Conservation (phyloP, 1,284 basidiomycete genomes). For the Anthracocystis walkeri region DNA sequence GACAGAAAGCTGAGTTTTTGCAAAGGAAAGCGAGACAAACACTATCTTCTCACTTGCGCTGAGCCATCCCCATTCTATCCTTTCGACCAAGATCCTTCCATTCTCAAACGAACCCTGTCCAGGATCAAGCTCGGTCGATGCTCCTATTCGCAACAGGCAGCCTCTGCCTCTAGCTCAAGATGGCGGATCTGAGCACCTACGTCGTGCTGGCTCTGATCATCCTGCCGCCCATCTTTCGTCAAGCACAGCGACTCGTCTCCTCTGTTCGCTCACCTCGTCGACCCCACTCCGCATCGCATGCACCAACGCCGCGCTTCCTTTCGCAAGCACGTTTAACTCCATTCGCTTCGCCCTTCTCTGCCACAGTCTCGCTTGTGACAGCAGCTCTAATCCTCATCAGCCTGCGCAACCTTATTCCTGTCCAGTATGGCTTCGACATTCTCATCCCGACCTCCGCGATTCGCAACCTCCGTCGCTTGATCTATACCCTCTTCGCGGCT, state of each 20-base stretch:
- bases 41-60: too few relatives aligned
- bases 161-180: constrained; percentile 1
- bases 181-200: constrained; percentile 31
- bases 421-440: constrained; percentile 39
- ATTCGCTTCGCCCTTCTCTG: constrained; percentile 32
- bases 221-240: constrained; percentile 36
- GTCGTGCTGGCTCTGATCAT: constrained; percentile 33
- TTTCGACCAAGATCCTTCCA: too few relatives aligned
- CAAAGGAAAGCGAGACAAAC: too few relatives aligned
- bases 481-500: constrained; percentile 24
- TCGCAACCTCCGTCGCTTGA: constrained; percentile 11
- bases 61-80: too few relatives aligned
- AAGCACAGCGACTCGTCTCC: constrained; percentile 19
- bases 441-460: constrained; percentile 27
- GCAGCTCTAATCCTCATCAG: constrained; percentile 21
- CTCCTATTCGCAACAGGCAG: not conserved
- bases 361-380: constrained; percentile 16
- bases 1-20: too few relatives aligned
- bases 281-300: constrained; percentile 6
- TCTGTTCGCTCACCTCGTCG: constrained; percentile 9
- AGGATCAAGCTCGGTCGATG: too few relatives aligned
- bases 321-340: constrained; percentile 32
- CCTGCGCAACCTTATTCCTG: constrained; percentile 34
- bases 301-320: constrained; percentile 11
- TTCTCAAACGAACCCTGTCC: too few relatives aligned